A percentile compares a stretch with the other conserved stretches of the same genome.
phyloP scores from a whole-genome alignment of 2,329 filamentous ascomycete species.

The Alternaria sp. region DNA sequence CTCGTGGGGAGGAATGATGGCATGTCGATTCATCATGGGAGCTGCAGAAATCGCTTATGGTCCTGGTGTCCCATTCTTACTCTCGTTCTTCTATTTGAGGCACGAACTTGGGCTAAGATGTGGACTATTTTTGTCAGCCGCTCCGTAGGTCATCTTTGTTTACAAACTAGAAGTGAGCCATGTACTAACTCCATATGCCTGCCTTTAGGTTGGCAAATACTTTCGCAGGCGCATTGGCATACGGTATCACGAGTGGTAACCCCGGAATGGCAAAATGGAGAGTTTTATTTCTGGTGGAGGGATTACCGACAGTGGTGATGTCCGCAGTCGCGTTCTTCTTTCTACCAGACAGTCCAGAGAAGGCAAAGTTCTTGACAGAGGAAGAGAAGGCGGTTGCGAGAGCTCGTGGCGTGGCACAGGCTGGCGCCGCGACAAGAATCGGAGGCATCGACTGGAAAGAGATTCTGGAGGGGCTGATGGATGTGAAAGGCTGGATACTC shows the following conservation, averaged over 20 bases:
- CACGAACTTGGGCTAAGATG: constrained; percentile 62
- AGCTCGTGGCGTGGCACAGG: constrained; percentile 43
- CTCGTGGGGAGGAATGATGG: constrained; percentile 47
- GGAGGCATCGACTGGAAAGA: constrained; percentile 44
- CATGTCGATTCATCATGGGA: constrained; percentile 48
- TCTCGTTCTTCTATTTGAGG: constrained; percentile 68
- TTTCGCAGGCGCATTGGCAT: constrained; percentile 72
- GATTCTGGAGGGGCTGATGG: constrained; percentile 38
- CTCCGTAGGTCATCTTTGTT: constrained; percentile 53
- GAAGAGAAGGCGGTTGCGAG: constrained; percentile 51
- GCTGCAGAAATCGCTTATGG: constrained; percentile 56
- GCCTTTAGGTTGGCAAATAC: constrained; percentile 70
- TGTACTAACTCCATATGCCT: neutral
- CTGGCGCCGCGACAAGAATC: constrained; percentile 37
- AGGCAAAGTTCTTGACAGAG: constrained; percentile 54
- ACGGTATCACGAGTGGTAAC: constrained; percentile 67
- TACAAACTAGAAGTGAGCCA: neutral
- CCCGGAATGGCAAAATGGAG: constrained; percentile 69
- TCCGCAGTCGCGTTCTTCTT: constrained; percentile 54
- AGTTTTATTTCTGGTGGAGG: constrained; percentile 60
- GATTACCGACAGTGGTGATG: constrained; percentile 56
- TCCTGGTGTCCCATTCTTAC: constrained; percentile 59
- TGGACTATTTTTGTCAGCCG: constrained; percentile 49
- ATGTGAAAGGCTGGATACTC: constrained; percentile 47
- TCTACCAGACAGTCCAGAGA: constrained; percentile 57